A percentile compares a stretch with the other conserved stretches of the same genome.
Conservation (phyloP, 2,329 filamentous ascomycete genomes). For the Domatiomyces globalis region DNA sequence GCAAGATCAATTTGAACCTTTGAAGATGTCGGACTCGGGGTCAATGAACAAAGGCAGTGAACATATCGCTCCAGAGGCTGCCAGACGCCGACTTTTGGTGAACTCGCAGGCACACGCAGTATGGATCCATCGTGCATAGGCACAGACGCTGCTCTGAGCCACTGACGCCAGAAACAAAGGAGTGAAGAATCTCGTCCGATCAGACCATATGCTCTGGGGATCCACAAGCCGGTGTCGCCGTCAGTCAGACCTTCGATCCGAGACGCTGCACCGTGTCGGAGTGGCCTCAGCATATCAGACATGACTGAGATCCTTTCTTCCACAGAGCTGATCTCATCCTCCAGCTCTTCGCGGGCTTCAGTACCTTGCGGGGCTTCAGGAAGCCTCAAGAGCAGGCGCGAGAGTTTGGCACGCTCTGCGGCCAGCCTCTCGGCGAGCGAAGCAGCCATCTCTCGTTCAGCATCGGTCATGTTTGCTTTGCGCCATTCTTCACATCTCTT, state of each 20-base stretch:
- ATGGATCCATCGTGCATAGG: conserved; percentile 87
- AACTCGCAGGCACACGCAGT: conserved; percentile 70
- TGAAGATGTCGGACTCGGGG: conserved; percentile 78
- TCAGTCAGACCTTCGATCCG: conserved; percentile 95
- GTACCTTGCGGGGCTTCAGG: conserved; percentile 70
- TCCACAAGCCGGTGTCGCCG: conserved; percentile 91
- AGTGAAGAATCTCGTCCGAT: conserved; percentile 70
- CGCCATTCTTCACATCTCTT: conserved; percentile 72
- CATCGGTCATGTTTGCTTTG: conserved; percentile 91
- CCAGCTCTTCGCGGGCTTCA: conserved; percentile 63
- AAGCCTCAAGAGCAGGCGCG: conserved; percentile 69
- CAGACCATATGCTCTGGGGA: conserved; percentile 82
- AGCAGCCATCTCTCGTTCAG: conserved; percentile 84
- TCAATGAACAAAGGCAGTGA: conserved; percentile 90
- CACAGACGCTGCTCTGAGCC: conserved; percentile 83
- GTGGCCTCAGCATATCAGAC: conserved; percentile 84
- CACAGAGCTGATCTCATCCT: conserved; percentile 87
- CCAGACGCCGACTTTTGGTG: conserved; percentile 83
- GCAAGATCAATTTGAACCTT: conserved; percentile 91
- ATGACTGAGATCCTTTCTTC: conserved; percentile 96
- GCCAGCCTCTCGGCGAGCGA: conserved; percentile 82
- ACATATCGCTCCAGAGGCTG: conserved; percentile 94
- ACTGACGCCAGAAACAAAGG: conserved; percentile 96
- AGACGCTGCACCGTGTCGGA: conserved; percentile 84
- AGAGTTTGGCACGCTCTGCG: conserved; percentile 75